Base-by-base conservation (phyloP, 2,329 filamentous ascomycete genomes). In the Huntiella moniliformis region DNA sequence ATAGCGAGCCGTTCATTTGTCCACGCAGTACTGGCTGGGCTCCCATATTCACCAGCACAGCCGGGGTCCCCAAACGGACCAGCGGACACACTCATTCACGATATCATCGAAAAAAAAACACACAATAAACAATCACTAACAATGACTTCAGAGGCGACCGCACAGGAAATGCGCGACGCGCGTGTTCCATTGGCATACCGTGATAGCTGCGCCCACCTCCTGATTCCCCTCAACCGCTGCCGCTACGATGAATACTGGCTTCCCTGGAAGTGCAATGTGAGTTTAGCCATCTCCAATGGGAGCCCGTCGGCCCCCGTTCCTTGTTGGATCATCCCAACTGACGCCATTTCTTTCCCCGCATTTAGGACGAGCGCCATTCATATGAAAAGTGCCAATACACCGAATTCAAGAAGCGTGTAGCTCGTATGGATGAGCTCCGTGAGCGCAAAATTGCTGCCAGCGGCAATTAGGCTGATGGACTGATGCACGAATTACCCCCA, bases 341-440 rank as follows among this genome's bases (percentile, higher is more conserved):
- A 36, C 12, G 34, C 15, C 37, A 28, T 39, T 39, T 39, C 10
- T 16, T 39, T 39, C 17, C 17, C 38, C 38, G 16, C 15, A 18
- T 18, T 39, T 60, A 96, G 91, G 78, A 86, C 63, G 91, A 98
- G 71, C 74, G 91, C 69, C 91, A 98, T 67, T 81, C 79, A 59
- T 98, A 98, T 71, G 91, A 98, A 63, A 96, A 96, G 65, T 98
- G 91, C 75, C 91, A 98, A 60, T 98, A 98, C 66, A 82, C 82
- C 53, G 91, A 96, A 63, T 98, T 98, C 73, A 94, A 94, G 77
- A 85, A 88, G 73, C 79, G 91, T 49, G 91, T 98, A 53, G 84
- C 82, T 59, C 96, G 94, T 78, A 98, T 98, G 91, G 78, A 96
- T 57, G 87, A 98, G 70, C 67, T 98, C 59, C 75, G 86, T 60